A percentile compares a stretch with the other conserved stretches of the same genome.
These are phyloP conservation scores for Lunularia cruciata DNA, from an alignment of 225 moss, liverwort and hornwort species.

Conservation along the genomic window DNA sequence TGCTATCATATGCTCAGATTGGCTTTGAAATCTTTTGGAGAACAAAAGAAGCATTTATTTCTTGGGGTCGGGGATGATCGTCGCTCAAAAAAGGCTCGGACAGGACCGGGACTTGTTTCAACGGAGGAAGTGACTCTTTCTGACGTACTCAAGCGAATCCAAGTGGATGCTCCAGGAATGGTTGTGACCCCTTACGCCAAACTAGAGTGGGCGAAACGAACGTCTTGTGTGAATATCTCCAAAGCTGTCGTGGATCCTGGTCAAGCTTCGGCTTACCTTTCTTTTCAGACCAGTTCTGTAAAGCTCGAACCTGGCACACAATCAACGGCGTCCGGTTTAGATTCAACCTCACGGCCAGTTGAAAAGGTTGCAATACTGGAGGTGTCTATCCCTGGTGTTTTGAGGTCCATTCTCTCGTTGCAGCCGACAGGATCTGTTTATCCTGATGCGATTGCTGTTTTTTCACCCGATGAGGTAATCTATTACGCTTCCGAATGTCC, in stretches of 20 bases:
- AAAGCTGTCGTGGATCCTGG: slow-evolving; percentile 40
- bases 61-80: slow-evolving; percentile 47
- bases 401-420: slow-evolving; percentile 74
- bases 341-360: slow-evolving; percentile 37
- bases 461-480: slow-evolving; percentile 76
- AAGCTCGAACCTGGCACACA: slow-evolving; percentile 47
- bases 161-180: slow-evolving; percentile 71
- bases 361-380: slow-evolving; percentile 74
- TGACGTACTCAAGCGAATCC: slow-evolving; percentile 58
- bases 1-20: slow-evolving; percentile 33
- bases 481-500: not conserved
- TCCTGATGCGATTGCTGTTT: slow-evolving; percentile 74
- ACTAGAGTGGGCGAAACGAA: slow-evolving; percentile 67
- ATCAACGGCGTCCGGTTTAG: slow-evolving; percentile 31
- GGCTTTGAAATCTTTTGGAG: slow-evolving; percentile 74
- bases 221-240: slow-evolving; percentile 31
- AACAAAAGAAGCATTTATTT: slow-evolving; percentile 74
- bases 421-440: slow-evolving; percentile 65
- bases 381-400: slow-evolving; percentile 64
- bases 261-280: slow-evolving; percentile 37
- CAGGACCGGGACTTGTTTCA: slow-evolving; percentile 33
- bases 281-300: slow-evolving; percentile 47
- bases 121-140: slow-evolving; percentile 42
- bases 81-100: slow-evolving; percentile 32
- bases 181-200: slow-evolving; percentile 64